Conservation (phyloP, 1,284 basidiomycete species). For the Marasmius oreades region DNA sequence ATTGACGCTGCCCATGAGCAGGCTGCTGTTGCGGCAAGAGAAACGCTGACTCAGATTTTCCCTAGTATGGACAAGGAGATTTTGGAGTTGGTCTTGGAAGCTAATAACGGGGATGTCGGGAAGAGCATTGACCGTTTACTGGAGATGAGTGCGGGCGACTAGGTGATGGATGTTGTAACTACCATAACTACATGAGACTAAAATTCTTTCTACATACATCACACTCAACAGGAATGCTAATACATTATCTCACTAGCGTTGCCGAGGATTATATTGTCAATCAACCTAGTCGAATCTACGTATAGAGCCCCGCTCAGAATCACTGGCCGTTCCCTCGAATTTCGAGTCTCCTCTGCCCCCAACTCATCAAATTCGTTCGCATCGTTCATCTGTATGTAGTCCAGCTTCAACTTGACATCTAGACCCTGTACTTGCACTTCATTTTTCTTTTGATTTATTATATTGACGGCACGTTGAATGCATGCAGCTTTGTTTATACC, state of each 20-base stretch:
- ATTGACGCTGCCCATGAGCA: constrained; percentile 75
- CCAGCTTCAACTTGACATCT: constrained; percentile 59
- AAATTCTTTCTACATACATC: too few relatives aligned
- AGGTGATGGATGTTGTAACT: too few relatives aligned
- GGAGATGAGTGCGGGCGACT: constrained; percentile 63
- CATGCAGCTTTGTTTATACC: constrained; percentile 52
- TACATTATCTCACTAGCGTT: constrained; percentile 29
- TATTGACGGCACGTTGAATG: constrained; percentile 27
- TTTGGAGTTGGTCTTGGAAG: constrained; percentile 83
- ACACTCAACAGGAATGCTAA: neutral
- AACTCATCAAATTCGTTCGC: constrained; percentile 70
- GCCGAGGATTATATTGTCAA: constrained; percentile 89
- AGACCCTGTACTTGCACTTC: constrained; percentile 33
- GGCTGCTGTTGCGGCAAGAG: constrained; percentile 58
- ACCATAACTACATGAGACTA: too few relatives aligned
- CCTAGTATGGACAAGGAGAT: constrained; percentile 78
- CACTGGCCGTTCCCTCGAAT: constrained; percentile 37
- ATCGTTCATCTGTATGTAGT: constrained; percentile 92
- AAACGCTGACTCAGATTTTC: constrained; percentile 86
- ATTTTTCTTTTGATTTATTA: neutral
- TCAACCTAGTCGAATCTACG: constrained; percentile 86
- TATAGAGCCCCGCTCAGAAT: constrained; percentile 89
- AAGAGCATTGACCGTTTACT: constrained; percentile 83
- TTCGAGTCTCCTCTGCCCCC: constrained; percentile 27
- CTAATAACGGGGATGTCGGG: constrained; percentile 85